Conservation (phyloP, 805 yeast species). For the Starmerella stigmatis region DNA sequence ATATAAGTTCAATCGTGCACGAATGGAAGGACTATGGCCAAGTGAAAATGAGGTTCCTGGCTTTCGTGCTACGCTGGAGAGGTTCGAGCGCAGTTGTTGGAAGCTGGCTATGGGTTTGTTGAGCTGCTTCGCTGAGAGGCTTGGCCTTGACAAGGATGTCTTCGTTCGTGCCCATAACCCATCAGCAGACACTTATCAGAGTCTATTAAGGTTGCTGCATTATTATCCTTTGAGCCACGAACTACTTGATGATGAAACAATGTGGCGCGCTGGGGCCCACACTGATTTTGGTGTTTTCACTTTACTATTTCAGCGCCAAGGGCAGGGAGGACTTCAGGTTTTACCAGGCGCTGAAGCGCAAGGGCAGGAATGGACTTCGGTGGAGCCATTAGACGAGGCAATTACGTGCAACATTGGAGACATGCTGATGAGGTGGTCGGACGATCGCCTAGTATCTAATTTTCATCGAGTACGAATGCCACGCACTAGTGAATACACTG, state of each 20-base stretch:
- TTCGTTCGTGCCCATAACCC: conserved; percentile 11
- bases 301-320: conserved; percentile 16
- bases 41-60: conserved; percentile 8
- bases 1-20: conserved; percentile 15
- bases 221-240: conserved; percentile 9
- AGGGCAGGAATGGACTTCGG: conserved; percentile 16
- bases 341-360: conserved; percentile 16
- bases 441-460: conserved; percentile 17
- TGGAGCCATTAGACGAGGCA: conserved; percentile 10
- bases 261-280: conserved; percentile 22
- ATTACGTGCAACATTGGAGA: conserved; percentile 22
- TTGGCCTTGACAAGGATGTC: conserved; percentile 9
- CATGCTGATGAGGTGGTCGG: conserved; percentile 22
- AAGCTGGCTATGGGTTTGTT: conserved; percentile 10
- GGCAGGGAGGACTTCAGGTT: conserved; percentile 20
- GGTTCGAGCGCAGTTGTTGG: conserved; percentile 15
- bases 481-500: conserved; percentile 9
- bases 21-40: conserved; percentile 17
- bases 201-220: conserved; percentile 18
- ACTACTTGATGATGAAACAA: conserved; percentile 7
- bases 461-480: conserved; percentile 19
- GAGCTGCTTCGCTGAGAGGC: conserved; percentile 12
- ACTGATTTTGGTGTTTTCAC: conserved; percentile 17
- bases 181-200: conserved; percentile 11
- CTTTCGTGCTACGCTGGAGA: conserved; percentile 1